Conservation (phyloP, 352 stramenopile genomes). For the Pythium apleroticum region DNA sequence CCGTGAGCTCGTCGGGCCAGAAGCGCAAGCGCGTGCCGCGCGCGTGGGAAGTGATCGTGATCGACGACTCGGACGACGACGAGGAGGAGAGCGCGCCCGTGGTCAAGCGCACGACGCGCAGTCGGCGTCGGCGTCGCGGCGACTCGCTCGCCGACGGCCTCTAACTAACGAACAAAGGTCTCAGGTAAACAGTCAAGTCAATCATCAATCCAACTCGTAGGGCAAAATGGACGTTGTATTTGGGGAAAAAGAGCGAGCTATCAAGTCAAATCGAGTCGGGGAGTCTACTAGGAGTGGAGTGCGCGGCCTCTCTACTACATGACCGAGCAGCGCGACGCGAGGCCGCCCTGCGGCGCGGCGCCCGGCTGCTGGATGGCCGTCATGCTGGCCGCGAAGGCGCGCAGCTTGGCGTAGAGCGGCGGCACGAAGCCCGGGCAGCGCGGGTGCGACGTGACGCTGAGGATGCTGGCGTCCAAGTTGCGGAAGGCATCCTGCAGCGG, state of each 20-base stretch:
- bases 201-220: no score
- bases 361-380: constrained; percentile 50
- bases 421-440: constrained; percentile 59
- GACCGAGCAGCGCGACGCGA: constrained; percentile 54
- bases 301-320: no score
- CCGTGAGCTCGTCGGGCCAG: constrained; percentile 6
- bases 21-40: constrained; percentile 36
- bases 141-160: constrained; percentile 23
- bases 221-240: constrained; percentile 5
- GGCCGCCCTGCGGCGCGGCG: constrained; percentile 22
- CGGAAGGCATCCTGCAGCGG: constrained; percentile 84
- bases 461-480: constrained; percentile 59
- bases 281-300: neutral
- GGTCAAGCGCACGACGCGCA: constrained; percentile 29
- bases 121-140: constrained; percentile 17
- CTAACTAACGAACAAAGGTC: neutral
- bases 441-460: constrained; percentile 62
- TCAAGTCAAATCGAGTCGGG: neutral
- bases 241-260: neutral
- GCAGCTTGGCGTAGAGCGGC: constrained; percentile 64
- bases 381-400: constrained; percentile 71
- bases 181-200: neutral
- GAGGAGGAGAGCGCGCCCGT: constrained; percentile 14
- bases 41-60: constrained; percentile 79
- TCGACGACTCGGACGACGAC: constrained; percentile 64